Conservation (phyloP, 495 filamentous ascomycete species). For the Margaritispora aquatica region DNA sequence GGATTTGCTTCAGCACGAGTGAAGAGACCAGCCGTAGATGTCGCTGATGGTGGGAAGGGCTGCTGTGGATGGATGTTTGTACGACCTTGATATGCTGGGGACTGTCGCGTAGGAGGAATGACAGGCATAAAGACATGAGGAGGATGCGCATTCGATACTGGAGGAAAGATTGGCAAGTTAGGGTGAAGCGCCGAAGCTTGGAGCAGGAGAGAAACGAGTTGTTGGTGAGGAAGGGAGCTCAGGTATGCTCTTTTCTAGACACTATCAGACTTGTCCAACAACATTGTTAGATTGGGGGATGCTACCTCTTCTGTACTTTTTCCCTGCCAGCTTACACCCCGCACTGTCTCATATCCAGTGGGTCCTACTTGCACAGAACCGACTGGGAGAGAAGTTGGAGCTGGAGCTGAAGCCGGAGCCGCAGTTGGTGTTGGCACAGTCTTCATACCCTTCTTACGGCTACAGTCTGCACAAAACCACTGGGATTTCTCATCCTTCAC, state of each 20-base stretch:
- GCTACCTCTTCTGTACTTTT: constrained; percentile 35
- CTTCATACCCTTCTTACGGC: constrained; percentile 39
- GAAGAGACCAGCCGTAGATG: constrained; percentile 30
- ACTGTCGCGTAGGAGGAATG: constrained; percentile 1
- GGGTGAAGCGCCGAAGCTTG: constrained; percentile 34
- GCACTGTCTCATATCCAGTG: constrained; percentile 10
- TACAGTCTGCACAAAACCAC: constrained; percentile 76
- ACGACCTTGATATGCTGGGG: constrained; percentile 34
- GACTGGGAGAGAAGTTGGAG: too few species aligned
- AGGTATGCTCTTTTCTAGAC: constrained; percentile 43
- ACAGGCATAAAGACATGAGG: background rate
- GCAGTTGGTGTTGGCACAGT: background rate
- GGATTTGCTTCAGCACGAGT: constrained; percentile 32
- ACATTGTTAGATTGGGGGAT: constrained; percentile 6
- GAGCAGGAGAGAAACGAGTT: constrained; percentile 41
- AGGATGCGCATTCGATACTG: constrained; percentile 17
- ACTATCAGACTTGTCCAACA: constrained; percentile 7
- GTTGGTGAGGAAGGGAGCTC: constrained; percentile 31
- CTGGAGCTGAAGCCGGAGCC: too few species aligned
- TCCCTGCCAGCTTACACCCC: constrained; percentile 38
- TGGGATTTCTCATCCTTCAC: constrained; percentile 51
- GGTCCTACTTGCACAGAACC: background rate
- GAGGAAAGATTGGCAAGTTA: constrained; percentile 33
- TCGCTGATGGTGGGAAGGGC: constrained; percentile 28
- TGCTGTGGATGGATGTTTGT: constrained; percentile 32